phyloP scores from a whole-genome alignment of 805 yeast species.

The Wickerhamiella allomyrinae region DNA sequence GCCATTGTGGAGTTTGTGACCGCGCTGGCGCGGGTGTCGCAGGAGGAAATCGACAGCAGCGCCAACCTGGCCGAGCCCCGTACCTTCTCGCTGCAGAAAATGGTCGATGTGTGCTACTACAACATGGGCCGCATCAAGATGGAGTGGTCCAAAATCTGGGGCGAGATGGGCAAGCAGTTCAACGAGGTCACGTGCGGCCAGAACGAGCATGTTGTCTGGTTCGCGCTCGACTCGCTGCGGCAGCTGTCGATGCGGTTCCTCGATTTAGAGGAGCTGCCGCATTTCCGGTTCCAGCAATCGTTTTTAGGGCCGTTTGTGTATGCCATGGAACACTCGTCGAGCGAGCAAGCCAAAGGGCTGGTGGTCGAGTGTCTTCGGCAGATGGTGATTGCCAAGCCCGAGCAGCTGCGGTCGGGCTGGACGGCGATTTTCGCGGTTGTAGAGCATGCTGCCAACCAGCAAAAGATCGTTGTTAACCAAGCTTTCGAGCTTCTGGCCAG shows the following conservation, averaged over 20 bases:
- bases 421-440: constrained; percentile 69
- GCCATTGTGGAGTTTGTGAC: constrained; percentile 79
- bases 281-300: constrained; percentile 90
- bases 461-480: constrained; percentile 35
- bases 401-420: constrained; percentile 86
- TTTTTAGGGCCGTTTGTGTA: constrained; percentile 82
- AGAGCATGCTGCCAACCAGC: constrained; percentile 45
- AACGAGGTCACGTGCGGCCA: constrained; percentile 70
- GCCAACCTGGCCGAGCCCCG: constrained; percentile 74
- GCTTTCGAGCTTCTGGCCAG: constrained; percentile 49
- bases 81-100: constrained; percentile 82
- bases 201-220: constrained; percentile 63
- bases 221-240: constrained; percentile 87
- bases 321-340: constrained; percentile 52
- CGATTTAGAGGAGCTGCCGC: constrained; percentile 85
- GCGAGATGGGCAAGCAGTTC: constrained; percentile 80
- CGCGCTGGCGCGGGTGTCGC: constrained; percentile 73
- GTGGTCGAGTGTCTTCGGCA: constrained; percentile 79
- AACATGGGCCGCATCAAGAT: constrained; percentile 92
- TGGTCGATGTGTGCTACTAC: constrained; percentile 94
- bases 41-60: constrained; percentile 82
- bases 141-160: constrained; percentile 95
- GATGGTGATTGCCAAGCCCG: constrained; percentile 64
- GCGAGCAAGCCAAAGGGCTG: constrained; percentile 68
- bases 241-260: constrained; percentile 86